A percentile compares a stretch with the other conserved stretches of the same genome.
Evolutionary conservation across 371 early-diverging fungal species (phyloP).

Genomic region (Mucor indicus): DNA sequence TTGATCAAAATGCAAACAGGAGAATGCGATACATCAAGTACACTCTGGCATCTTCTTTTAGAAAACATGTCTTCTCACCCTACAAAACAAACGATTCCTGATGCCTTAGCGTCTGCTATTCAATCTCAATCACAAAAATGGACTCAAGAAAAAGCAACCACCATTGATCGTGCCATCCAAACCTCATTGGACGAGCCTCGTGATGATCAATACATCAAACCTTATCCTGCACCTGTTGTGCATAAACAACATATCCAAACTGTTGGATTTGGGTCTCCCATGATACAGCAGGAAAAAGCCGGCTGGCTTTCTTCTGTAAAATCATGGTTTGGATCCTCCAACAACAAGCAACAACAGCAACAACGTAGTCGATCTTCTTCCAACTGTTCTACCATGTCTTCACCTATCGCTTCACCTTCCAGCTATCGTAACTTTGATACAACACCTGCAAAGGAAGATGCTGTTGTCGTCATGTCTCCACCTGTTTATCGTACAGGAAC

Average conservation of each 20-base stretch:
- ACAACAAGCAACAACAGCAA: constrained; percentile 9
- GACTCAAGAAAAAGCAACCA: too few relatives aligned
- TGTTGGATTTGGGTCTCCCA: constrained; percentile 22
- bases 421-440: constrained; percentile 17
- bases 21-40: constrained; percentile 65
- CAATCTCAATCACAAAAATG: not conserved
- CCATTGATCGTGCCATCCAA: constrained; percentile 11
- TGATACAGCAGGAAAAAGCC: constrained; percentile 13
- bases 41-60: constrained; percentile 72
- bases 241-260: not conserved
- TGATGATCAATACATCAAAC: constrained; percentile 1
- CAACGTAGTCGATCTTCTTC: constrained; percentile 9
- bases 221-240: constrained; percentile 14
- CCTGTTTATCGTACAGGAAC: constrained; percentile 27
- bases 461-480: constrained; percentile 15
- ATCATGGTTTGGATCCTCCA: constrained; percentile 40
- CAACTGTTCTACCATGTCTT: constrained; percentile 8
- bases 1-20: constrained; percentile 61
- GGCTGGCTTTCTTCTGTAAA: constrained; percentile 49
- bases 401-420: constrained; percentile 12
- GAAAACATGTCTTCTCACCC: constrained; percentile 23
- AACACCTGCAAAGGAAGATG: not conserved
- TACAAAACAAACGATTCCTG: constrained; percentile 8
- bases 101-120: constrained; percentile 21
- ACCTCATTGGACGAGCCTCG: too few relatives aligned